A percentile compares a stretch with the other conserved stretches of the same genome.
phyloP scores from a whole-genome alignment of 768 basidiomycete genomes.

The Leccinum barrowsii region DNA sequence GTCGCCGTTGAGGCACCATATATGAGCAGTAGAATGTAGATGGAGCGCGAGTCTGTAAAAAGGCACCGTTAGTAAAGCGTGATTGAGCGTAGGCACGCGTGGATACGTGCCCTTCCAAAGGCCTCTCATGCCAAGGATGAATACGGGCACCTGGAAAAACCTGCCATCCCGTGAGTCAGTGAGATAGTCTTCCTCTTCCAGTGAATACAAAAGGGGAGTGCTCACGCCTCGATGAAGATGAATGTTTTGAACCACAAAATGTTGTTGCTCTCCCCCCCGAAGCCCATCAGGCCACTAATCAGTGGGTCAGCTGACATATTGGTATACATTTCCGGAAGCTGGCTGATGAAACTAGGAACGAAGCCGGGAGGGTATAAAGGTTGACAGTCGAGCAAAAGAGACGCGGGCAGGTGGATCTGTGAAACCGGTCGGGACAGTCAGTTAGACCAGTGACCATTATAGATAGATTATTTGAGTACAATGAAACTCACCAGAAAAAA shows the following conservation, averaged over 20 bases:
- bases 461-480: neutral
- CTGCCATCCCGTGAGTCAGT: slow-evolving; percentile 17
- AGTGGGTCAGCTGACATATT: slow-evolving; percentile 64
- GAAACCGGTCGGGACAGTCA: neutral
- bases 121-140: slow-evolving; percentile 61
- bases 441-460: neutral
- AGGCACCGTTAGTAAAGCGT: neutral
- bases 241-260: slow-evolving; percentile 67
- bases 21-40: slow-evolving; percentile 62
- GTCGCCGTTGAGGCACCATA: slow-evolving; percentile 80
- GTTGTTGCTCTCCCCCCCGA: slow-evolving; percentile 31
- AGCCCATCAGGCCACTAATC: slow-evolving; percentile 48
- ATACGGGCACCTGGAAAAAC: slow-evolving; percentile 73
- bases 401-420: slow-evolving; percentile 65
- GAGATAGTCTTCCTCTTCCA: neutral
- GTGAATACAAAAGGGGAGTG: neutral
- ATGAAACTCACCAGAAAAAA: slow-evolving; percentile 59
- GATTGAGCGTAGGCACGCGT: neutral
- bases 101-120: slow-evolving; percentile 34
- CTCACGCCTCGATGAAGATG: slow-evolving; percentile 58
- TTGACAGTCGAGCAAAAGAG: slow-evolving; percentile 70
- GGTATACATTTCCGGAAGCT: slow-evolving; percentile 50
- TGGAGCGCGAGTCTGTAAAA: slow-evolving; percentile 42
- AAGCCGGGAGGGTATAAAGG: slow-evolving; percentile 52
- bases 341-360: slow-evolving; percentile 45